Evolutionary conservation across 768 basidiomycete genomes (phyloP), one percentile per base, ranked within the genome.

Genomic region (Russula vinacea): DNA sequence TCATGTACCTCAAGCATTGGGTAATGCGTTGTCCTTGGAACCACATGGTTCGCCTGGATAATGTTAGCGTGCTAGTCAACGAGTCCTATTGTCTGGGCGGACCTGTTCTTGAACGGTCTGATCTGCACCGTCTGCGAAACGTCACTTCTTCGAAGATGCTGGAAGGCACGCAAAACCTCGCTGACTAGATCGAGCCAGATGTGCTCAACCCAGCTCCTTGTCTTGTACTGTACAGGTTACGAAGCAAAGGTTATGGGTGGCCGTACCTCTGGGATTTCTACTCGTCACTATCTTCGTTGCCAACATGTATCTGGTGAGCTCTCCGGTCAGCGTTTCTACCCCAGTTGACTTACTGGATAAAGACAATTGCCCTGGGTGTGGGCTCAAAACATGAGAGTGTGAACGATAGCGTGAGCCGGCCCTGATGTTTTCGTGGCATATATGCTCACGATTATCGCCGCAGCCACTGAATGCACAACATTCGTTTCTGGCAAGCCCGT

Each of bases 101-200:
- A 81, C 56, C 67, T 82, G 40, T 78, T 83, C 59, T 56, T 83
- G 40, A 83, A 83, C 66, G 80, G 80, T 3, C 68, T 78, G 10
- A 77, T 83, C 42, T 79, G 77, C 66, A 72, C 76, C 59, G 56
- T 80, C 40, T 83, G 82, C 67, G 78, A 84, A 69, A 71, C 74
- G 3, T 84, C 80, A 64, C 80, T 81, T 50, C 78, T 83, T 32
- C 73, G 77, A 42, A 73, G 79, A 58, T 83, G 83, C 62, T 84
- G 81, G 80, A 81, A 80, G 76, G 83, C 80, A 53, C 17, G 74
- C 37, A 22, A 3, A 33, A n/a, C 17, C 32, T 11, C 10, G 29
- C n/a, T 29, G 29, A 22, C 52, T 50, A 14, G 33, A 22, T 17
- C 32, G 4, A 58, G 17, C 37, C 33, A 26, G 29, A 33, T 42